Evolutionary conservation across 805 yeast species (phyloP).

Genomic region (Naumovozyma baii): DNA sequence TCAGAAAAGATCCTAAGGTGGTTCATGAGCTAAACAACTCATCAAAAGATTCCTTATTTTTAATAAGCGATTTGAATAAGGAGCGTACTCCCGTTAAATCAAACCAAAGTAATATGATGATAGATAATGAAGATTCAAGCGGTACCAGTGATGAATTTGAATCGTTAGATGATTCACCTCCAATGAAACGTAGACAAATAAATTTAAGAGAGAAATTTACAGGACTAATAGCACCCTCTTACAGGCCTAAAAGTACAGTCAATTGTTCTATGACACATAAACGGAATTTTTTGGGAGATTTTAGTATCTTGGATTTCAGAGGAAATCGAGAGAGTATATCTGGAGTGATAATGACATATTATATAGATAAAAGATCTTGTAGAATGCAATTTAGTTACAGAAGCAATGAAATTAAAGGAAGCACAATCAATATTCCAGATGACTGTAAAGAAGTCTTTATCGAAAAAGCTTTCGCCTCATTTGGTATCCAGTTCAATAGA

Average conservation of each 20-base stretch:
- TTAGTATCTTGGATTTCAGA: too few species aligned
- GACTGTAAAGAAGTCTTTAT: constrained; percentile 15
- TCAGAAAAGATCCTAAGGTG: constrained; percentile 13
- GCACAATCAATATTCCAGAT: constrained; percentile 10
- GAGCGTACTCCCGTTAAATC: constrained; percentile 1
- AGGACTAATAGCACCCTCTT: constrained; percentile 13
- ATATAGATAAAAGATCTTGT: constrained; percentile 9
- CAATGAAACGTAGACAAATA: constrained; percentile 6
- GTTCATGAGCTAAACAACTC: constrained; percentile 11
- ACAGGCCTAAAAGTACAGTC: too few species aligned
- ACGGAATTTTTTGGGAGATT: too few species aligned
- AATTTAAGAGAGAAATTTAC: constrained; percentile 1
- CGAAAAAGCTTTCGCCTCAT: constrained; percentile 8
- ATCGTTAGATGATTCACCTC: constrained; percentile 7
- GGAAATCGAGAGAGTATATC: constrained; percentile 2
- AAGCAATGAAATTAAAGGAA: constrained; percentile 7
- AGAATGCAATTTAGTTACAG: constrained; percentile 10
- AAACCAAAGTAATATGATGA: neutral
- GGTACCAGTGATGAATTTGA: constrained; percentile 6
- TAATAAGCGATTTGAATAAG: constrained; percentile 1
- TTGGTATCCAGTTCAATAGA: constrained; percentile 13
- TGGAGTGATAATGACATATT: constrained; percentile 8
- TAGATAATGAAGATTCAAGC: neutral
- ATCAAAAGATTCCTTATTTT: constrained; percentile 9
- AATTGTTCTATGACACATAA: too few species aligned